These are phyloP conservation scores for Hirschioporus abietinus DNA, from an alignment of 768 basidiomycete genomes.

Conservation along the genomic window DNA sequence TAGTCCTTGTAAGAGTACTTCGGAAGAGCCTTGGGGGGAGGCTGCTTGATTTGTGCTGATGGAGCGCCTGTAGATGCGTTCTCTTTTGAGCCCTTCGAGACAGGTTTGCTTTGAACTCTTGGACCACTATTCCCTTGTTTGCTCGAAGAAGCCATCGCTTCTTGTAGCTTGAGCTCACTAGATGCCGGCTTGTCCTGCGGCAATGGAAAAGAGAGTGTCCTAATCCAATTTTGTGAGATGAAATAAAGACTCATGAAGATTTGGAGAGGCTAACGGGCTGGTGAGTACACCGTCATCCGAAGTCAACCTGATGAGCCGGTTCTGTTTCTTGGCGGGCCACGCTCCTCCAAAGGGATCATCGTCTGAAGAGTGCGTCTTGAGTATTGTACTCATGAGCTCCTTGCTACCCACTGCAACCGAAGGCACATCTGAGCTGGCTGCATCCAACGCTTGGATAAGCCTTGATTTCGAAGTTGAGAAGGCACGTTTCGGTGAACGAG, in stretches of 20 bases:
- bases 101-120: background rate
- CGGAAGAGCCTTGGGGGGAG: background rate
- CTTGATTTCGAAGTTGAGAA: background rate
- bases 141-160: background rate
- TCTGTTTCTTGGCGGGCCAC: background rate
- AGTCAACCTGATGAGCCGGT: background rate
- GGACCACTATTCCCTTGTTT: background rate
- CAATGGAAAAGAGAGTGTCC: background rate
- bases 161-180: background rate
- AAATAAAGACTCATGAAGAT: background rate
- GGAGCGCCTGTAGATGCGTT: background rate
- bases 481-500: background rate
- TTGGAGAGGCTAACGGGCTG: background rate
- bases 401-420: background rate
- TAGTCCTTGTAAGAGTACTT: slow-evolving; percentile 35
- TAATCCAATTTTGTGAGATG: background rate
- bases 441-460: background rate
- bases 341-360: background rate
- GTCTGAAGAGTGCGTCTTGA: background rate
- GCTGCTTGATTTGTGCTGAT: background rate
- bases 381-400: background rate
- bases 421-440: background rate
- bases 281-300: background rate
- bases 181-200: background rate
- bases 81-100: background rate